Evolutionary conservation across 106 monocot species (phyloP), one percentile per base, ranked within the genome.

Genomic region (Phalaenopsis equestris): DNA sequence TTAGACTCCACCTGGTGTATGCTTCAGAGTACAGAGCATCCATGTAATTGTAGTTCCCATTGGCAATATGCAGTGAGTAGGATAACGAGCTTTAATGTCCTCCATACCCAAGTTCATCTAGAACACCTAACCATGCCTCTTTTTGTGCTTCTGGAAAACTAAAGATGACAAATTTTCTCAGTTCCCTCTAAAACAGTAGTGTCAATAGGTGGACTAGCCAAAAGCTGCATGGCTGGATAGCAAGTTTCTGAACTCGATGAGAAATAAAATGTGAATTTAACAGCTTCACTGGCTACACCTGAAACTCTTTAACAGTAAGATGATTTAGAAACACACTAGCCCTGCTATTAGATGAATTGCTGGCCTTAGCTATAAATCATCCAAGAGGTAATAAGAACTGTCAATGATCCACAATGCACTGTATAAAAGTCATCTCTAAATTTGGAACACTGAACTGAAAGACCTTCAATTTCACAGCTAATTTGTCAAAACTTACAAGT

Each of bases 271-370:
- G 38, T 70, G 38, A 37, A 70, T 38, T 37, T 38, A 39, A 38
- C 39, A 70, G 68, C 68, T 37, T 70, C 68, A 70, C 68, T 70
- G 68, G 38, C 37, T 70, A 37, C 68, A 70, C 68, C 18, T 61
- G n/a, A 19, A 61, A 61, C 61, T 61, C n/a, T 5, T 61, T 5
- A 21, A 21, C 8, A 61, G 61, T 61, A 61, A 61, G 6, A 61
- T 61, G 61, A 21, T 61, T 6, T 14, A 52, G 52, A 52, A 52
- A 10, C 52, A 52, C 12, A 14, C 52, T 14, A 15, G 52, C 14
- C 52, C 14, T 52, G 52, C n/a, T 5, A 38, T 3, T 70, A 70
- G 38, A 70, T 70, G 38, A 70, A 70, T 39, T 65, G 5, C 24
- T 64, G 4, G n/a, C 6, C 64, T 23, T n/a, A 64, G 1, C 0